Conservation (phyloP, 2,329 filamentous ascomycete genomes). For the Sarocladiaceae sp. region DNA sequence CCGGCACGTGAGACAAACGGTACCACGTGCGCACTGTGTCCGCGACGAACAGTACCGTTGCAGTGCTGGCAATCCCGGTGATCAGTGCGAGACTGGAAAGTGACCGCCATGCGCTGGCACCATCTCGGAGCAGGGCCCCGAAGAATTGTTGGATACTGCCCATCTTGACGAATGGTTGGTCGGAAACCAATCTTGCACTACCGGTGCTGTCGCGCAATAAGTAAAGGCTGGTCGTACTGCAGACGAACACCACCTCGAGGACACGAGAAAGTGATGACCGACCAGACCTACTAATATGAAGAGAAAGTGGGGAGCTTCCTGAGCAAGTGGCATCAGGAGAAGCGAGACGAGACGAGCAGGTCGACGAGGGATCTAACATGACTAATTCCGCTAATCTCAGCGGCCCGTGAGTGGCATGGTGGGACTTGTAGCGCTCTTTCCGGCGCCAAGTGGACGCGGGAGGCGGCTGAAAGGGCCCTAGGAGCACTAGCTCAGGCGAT, state of each 20-base stretch:
- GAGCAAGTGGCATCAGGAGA: neutral
- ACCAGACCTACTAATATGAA: neutral
- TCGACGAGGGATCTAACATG: neutral
- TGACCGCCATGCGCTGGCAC: neutral
- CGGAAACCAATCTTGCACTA: neutral
- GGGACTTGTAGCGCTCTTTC: neutral
- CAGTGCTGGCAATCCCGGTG: slow-evolving; percentile 13
- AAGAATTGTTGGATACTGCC: neutral
- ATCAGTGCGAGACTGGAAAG: neutral
- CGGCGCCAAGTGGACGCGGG: neutral
- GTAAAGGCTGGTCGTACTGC: too few relatives aligned
- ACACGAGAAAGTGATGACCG: too few relatives aligned
- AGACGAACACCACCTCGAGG: too few relatives aligned
- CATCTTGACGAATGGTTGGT: neutral
- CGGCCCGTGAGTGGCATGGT: neutral
- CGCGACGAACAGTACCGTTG: slow-evolving; percentile 11
- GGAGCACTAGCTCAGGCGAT: too few relatives aligned
- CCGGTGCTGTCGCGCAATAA: neutral
- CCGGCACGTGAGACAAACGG: slow-evolving; percentile 29
- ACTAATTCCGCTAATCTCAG: slow-evolving; percentile 3
- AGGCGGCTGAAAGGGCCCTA: neutral
- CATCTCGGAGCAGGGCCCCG: neutral
- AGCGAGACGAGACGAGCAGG: neutral
- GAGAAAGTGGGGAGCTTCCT: neutral
- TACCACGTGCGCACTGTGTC: slow-evolving; percentile 20